Evolutionary conservation across 1,284 basidiomycete genomes (phyloP), one percentile per base, ranked within the genome.

Genomic region (Cutaneotrichosporon daszewskae): DNA sequence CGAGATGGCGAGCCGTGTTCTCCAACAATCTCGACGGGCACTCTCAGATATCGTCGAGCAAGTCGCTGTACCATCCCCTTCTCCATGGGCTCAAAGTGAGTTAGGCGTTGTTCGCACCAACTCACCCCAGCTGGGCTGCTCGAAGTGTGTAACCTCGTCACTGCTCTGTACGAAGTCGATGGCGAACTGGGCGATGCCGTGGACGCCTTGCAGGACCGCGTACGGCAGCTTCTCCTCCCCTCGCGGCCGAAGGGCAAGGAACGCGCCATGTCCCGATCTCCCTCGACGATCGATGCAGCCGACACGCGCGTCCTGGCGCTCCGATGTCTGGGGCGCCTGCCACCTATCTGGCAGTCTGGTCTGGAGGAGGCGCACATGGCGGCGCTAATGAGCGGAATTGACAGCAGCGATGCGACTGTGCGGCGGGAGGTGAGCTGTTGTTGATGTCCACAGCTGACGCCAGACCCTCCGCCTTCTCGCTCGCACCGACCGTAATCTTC

Each of bases 361-460:
- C 41, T 71, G 11, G 58, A 49, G 2, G 59, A 68, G 26, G 40
- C 14, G 3, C 58, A 60, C 33, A 68, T 71, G 68, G 43, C 41
- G 0, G 41, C 51, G 7, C 47, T 71, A 17, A 66, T 69, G 63
- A 49, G 57, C 19, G 69, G 66, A 3, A 44, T 69, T 3, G 55
- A 68, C 27, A 57, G 57, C 37, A 16, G 23, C 0, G 69, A 71
- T 38, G 37, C 48, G 20, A 60, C 50, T 4, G 50, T 67, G 7
- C 58, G 69, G 16, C 44, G 55, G 25, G 41, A 48, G 32, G 68
- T 69, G 43, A 37, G 64, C 47, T 17, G 2, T 7, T 5, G 19
- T 10, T 22, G 1, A 24, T n/a, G 9, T 9, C 7, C 40, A 17
- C 2, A 32, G 44, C 44, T 33, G 18, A 45, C 26, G 29, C 11